These are phyloP conservation scores for Podila verticillata DNA, from an alignment of 192 early-diverging fungal species.

Conservation along the genomic window DNA sequence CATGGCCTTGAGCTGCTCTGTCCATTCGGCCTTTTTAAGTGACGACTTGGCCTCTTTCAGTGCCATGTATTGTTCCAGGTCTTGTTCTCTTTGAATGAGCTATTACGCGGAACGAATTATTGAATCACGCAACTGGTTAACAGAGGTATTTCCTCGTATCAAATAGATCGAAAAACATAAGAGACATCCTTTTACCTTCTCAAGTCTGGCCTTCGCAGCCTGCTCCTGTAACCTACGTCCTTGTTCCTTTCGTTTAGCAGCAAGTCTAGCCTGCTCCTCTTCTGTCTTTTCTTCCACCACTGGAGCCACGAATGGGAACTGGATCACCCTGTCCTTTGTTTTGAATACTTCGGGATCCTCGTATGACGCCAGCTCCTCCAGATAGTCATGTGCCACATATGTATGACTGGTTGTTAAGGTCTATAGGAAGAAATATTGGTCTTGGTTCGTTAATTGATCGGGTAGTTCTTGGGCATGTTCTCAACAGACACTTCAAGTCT, in stretches of 20 bases:
- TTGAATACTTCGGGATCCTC: conserved; percentile 69
- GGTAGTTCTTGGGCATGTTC: too few species aligned
- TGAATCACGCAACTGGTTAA: neutral
- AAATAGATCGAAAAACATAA: neutral
- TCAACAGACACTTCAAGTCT: too few species aligned
- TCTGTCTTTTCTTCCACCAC: conserved; percentile 79
- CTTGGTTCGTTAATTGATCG: neutral
- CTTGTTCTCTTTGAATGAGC: conserved; percentile 74
- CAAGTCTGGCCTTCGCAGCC: conserved; percentile 81
- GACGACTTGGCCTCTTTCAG: conserved; percentile 56
- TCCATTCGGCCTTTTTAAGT: conserved; percentile 61
- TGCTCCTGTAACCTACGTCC: conserved; percentile 80
- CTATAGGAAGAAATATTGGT: conserved; percentile 39
- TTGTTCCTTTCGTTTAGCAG: conserved; percentile 77
- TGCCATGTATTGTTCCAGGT: conserved; percentile 66
- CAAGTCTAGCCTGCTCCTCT: conserved; percentile 76
- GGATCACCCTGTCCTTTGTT: conserved; percentile 74
- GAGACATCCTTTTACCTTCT: conserved; percentile 66
- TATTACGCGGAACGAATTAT: conserved; percentile 7
- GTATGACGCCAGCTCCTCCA: conserved; percentile 70
- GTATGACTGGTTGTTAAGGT: conserved; percentile 74
- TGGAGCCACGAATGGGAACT: conserved; percentile 81
- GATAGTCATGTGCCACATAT: conserved; percentile 82
- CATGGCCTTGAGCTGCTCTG: conserved; percentile 63
- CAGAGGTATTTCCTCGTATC: neutral